These are phyloP conservation scores for Larix sibirica DNA, from an alignment of 83 land plant species.

Conservation along the genomic window DNA sequence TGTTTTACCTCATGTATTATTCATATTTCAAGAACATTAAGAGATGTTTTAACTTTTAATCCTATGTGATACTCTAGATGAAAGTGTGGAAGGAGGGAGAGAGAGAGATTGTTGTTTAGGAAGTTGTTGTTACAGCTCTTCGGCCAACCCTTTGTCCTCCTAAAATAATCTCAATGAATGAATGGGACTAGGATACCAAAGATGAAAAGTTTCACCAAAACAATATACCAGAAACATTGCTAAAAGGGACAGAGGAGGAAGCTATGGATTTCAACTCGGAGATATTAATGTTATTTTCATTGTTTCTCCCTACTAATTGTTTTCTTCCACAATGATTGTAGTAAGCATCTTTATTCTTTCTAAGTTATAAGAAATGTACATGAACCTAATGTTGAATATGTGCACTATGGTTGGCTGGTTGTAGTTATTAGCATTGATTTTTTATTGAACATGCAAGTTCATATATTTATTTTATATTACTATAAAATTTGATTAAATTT, in stretches of 20 bases:
- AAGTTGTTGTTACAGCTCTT: not conserved
- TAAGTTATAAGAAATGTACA: not conserved
- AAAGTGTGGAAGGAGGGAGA: not conserved
- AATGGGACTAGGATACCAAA: not conserved
- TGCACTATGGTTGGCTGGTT: not conserved
- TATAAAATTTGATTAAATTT: not conserved
- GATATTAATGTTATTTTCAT: not conserved
- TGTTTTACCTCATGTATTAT: not conserved
- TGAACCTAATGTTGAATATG: not conserved
- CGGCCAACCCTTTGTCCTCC: not conserved
- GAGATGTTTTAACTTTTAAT: not conserved
- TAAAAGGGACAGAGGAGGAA: slow-evolving; percentile 2
- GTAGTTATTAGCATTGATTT: not conserved
- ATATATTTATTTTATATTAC: not conserved
- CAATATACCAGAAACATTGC: not conserved
- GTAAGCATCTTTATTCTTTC: not conserved
- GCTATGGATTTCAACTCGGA: not conserved
- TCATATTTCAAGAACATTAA: not conserved
- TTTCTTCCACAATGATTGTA: not conserved
- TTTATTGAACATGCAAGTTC: not conserved
- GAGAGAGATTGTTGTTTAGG: not conserved
- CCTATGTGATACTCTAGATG: not conserved
- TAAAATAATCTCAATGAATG: not conserved
- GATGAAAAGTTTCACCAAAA: not conserved
- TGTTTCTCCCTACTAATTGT: not conserved